phyloP scores from a whole-genome alignment of 2,329 filamentous ascomycete species.

The Coniochaeta hoffmannii region DNA sequence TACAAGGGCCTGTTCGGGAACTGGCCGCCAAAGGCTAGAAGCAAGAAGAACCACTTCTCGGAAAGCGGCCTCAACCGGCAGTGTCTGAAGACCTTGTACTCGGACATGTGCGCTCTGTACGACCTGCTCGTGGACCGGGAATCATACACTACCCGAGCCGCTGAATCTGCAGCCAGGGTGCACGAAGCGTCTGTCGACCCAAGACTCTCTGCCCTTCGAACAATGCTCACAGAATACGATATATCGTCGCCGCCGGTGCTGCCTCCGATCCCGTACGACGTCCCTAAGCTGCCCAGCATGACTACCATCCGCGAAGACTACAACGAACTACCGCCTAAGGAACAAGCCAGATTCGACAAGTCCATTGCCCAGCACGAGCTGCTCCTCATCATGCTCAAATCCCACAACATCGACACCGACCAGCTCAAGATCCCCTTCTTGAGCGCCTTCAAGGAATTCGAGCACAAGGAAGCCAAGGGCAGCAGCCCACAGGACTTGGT shows the following conservation, averaged over 20 bases:
- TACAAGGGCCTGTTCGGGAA: conserved; percentile 53
- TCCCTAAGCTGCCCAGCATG: conserved; percentile 69
- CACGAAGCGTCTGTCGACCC: conserved; percentile 50
- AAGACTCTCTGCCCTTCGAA: conserved; percentile 63
- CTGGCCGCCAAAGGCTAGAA: conserved; percentile 88
- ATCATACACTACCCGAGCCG: conserved; percentile 68
- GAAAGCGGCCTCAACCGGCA: conserved; percentile 81
- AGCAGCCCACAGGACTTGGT: conserved; percentile 59
- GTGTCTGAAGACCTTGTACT: conserved; percentile 74
- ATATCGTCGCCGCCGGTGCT: conserved; percentile 81
- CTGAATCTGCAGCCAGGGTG: conserved; percentile 56
- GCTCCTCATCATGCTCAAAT: conserved; percentile 66
- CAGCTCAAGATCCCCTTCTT: conserved; percentile 53
- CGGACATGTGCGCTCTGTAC: conserved; percentile 80
- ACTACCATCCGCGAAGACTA: conserved; percentile 58
- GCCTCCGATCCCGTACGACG: conserved; percentile 85
- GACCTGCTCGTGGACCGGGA: conserved; percentile 79
- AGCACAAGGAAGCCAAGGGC: conserved; percentile 58
- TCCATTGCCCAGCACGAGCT: conserved; percentile 75
- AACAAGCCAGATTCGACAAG: conserved; percentile 64
- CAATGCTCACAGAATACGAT: conserved; percentile 81
- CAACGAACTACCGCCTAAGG: conserved; percentile 58
- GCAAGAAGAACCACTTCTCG: conserved; percentile 84
- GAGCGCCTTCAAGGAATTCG: conserved; percentile 62
- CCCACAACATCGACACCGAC: conserved; percentile 71